These are phyloP conservation scores for Fraxinus nigra DNA, from an alignment of 305 asterid species.

Conservation along the genomic window DNA sequence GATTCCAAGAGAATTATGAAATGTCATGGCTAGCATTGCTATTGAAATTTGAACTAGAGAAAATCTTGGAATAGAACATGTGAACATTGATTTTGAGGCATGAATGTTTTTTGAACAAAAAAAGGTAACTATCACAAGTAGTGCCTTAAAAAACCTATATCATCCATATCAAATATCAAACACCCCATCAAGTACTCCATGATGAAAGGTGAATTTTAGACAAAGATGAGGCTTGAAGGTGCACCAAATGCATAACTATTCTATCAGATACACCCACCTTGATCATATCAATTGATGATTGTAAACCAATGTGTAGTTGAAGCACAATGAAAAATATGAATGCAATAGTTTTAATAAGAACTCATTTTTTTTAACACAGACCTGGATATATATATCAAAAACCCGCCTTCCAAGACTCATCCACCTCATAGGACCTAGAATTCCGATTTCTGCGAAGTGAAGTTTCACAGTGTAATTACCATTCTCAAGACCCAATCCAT, in stretches of 20 bases:
- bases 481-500: conserved; percentile 69
- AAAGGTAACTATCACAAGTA: not conserved
- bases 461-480: conserved; percentile 69
- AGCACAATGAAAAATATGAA: not conserved
- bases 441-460: conserved; percentile 49
- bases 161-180: not conserved
- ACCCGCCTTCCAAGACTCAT: conserved; percentile 64
- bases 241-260: not conserved
- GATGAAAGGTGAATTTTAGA: not conserved
- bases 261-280: not conserved
- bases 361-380: conserved; percentile 11
- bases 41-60: not conserved
- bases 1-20: not conserved
- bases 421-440: conserved; percentile 41
- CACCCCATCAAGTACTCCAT: not conserved
- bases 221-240: not conserved
- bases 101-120: not conserved
- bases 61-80: not conserved
- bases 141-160: not conserved
- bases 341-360: not conserved
- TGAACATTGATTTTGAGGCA: not conserved
- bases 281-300: not conserved
- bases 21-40: not conserved
- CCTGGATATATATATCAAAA: conserved; percentile 73
- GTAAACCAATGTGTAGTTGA: not conserved